These are phyloP conservation scores for Melastoma malabathricum DNA, from an alignment of 345 rosid genomes.

Conservation along the genomic window DNA sequence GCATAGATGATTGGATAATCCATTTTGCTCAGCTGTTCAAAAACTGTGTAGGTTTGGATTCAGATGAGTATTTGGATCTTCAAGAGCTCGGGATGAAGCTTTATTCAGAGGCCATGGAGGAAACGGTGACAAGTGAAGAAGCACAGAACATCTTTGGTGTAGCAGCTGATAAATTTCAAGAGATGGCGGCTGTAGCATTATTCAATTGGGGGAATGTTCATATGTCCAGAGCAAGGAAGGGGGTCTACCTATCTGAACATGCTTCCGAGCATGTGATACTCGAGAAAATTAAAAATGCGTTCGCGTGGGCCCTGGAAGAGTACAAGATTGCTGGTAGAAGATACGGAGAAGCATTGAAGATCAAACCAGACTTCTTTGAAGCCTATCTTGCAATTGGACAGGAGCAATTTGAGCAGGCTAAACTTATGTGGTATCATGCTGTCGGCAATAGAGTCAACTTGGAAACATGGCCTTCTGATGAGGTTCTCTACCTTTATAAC, in stretches of 20 bases:
- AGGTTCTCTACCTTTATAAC: conserved; percentile 46
- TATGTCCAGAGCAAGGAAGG: conserved; percentile 77
- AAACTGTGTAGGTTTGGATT: conserved; percentile 60
- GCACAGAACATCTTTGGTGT: conserved; percentile 55
- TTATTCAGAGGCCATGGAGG: conserved; percentile 89
- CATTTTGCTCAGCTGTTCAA: conserved; percentile 73
- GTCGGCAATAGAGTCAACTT: conserved; percentile 40
- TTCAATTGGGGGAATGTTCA: conserved; percentile 83
- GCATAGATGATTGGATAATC: conserved; percentile 72
- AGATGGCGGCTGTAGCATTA: conserved; percentile 75
- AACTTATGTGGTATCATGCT: conserved; percentile 74
- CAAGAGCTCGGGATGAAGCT: conserved; percentile 73
- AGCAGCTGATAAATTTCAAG: conserved; percentile 64
- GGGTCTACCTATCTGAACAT: conserved; percentile 37
- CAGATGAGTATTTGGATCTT: conserved; percentile 54
- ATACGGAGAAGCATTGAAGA: conserved; percentile 64
- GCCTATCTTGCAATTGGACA: conserved; percentile 56
- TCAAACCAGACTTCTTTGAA: conserved; percentile 74
- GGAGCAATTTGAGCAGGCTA: conserved; percentile 85
- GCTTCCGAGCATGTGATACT: conserved; percentile 39
- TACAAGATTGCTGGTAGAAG: conserved; percentile 39
- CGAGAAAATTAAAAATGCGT: conserved; percentile 38
- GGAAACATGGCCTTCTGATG: conserved; percentile 47
- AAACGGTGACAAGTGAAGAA: conserved; percentile 70
- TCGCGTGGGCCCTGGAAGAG: conserved; percentile 49